Percentiles rank a stretch among this genome's conserved stretches.
Conservation (phyloP, 2,329 filamentous ascomycete genomes). For the Ramularia endophylla region DNA sequence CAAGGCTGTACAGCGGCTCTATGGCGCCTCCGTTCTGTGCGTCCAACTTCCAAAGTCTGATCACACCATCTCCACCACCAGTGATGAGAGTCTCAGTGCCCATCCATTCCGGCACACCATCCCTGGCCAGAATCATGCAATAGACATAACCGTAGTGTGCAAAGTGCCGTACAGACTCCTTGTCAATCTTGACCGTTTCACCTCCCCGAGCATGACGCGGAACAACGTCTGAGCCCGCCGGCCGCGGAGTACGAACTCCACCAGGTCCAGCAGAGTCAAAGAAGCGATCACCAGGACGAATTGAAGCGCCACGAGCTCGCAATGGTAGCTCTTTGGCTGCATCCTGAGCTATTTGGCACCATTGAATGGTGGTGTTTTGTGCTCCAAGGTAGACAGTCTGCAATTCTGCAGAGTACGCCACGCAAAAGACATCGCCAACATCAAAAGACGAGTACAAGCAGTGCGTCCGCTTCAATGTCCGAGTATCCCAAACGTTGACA, state of each 20-base stretch:
- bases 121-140: constrained; percentile 82
- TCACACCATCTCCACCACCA: constrained; percentile 86
- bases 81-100: constrained; percentile 78
- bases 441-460: constrained; percentile 92
- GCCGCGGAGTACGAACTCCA: constrained; percentile 69
- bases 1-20: constrained; percentile 61
- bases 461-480: constrained; percentile 68
- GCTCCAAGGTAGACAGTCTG: constrained; percentile 86
- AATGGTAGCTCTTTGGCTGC: constrained; percentile 41
- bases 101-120: constrained; percentile 62
- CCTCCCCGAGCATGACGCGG: constrained; percentile 51
- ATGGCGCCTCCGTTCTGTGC: constrained; percentile 56
- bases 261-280: constrained; percentile 88
- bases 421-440: constrained; percentile 90
- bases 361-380: constrained; percentile 92
- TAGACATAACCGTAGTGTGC: constrained; percentile 95
- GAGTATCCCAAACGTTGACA: constrained; percentile 87
- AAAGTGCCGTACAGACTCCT: constrained; percentile 75
- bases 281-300: constrained; percentile 69
- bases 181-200: constrained; percentile 71
- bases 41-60: constrained; percentile 86
- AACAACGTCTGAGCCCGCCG: constrained; percentile 50
- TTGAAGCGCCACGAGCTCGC: constrained; percentile 26
- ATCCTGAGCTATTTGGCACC: constrained; percentile 55
- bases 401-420: constrained; percentile 75